A percentile compares a stretch with the other conserved stretches of the same genome.
These are phyloP conservation scores for Teunomyces stri DNA, from an alignment of 805 yeast genomes.

Conservation along the genomic window DNA sequence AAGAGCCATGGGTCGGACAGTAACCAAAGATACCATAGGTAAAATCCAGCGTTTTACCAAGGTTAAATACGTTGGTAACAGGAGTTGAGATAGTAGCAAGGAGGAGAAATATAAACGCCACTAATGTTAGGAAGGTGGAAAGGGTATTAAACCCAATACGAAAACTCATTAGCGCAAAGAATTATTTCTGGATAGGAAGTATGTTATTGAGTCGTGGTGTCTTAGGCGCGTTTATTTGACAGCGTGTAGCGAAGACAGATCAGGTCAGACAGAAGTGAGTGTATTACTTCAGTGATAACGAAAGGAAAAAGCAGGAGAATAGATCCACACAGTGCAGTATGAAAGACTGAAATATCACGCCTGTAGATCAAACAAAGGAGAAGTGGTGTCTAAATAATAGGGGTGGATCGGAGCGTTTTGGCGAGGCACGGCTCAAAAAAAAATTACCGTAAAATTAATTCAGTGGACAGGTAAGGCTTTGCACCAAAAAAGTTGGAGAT, in stretches of 20 bases:
- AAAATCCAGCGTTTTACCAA: constrained; percentile 46
- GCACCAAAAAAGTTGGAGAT: neutral
- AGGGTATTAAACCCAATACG: constrained; percentile 35
- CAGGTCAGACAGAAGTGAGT: no score
- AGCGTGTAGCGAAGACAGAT: neutral
- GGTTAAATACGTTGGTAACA: constrained; percentile 43
- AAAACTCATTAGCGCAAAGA: constrained; percentile 12
- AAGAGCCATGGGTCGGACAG: constrained; percentile 40
- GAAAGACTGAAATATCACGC: neutral
- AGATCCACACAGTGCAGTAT: neutral
- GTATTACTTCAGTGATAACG: neutral
- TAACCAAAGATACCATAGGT: constrained; percentile 69
- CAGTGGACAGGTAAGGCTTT: neutral
- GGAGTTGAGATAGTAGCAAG: constrained; percentile 65
- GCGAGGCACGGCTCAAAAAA: constrained; percentile 4
- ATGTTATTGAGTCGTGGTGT: neutral
- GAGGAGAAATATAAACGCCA: constrained; percentile 61
- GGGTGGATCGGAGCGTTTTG: neutral
- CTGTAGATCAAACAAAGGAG: neutral
- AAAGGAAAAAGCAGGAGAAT: neutral
- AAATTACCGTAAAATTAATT: neutral
- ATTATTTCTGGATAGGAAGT: neutral
- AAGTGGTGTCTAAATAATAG: neutral
- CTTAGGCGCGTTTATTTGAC: neutral
- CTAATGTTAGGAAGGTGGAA: constrained; percentile 42